These are phyloP conservation scores for Poa annua DNA, from an alignment of 176 grass and related monocot genomes.

Conservation along the genomic window DNA sequence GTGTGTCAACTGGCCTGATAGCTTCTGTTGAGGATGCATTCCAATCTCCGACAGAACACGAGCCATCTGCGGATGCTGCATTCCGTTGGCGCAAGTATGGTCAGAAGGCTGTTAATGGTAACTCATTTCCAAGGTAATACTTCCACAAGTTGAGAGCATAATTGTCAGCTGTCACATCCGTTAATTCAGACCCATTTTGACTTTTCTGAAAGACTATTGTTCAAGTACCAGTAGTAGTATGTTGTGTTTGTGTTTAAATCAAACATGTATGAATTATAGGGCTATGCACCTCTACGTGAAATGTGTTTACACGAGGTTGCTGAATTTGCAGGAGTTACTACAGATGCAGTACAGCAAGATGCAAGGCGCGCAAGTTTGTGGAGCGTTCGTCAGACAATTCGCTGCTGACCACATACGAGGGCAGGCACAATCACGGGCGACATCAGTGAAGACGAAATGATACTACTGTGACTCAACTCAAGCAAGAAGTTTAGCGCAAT, in stretches of 20 bases:
- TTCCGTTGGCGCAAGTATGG: conserved; percentile 74
- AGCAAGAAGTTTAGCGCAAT: neutral
- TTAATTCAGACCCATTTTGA: neutral
- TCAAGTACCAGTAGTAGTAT: neutral
- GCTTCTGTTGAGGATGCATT: conserved; percentile 1
- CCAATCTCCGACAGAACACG: conserved; percentile 33
- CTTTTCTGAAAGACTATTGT: neutral
- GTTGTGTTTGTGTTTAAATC: neutral
- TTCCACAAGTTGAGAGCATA: neutral
- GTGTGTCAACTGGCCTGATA: conserved; percentile 8
- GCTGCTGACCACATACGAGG: conserved; percentile 63
- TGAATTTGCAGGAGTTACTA: conserved; percentile 55
- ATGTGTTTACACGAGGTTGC: neutral
- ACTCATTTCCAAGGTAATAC: conserved; percentile 57
- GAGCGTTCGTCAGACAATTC: conserved; percentile 54
- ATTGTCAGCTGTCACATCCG: neutral
- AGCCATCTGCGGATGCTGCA: conserved; percentile 44
- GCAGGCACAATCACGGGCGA: conserved; percentile 49
- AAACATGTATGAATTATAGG: neutral
- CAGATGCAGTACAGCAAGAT: conserved; percentile 54
- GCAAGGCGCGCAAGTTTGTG: conserved; percentile 58
- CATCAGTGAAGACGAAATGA: neutral
- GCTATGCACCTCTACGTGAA: neutral
- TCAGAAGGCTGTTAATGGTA: conserved; percentile 68
- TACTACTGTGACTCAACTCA: neutral